Evolutionary conservation across 257 asterid genomes (phyloP), one percentile per base, ranked within the genome.

Genomic region (Marsdenia floribunda): DNA sequence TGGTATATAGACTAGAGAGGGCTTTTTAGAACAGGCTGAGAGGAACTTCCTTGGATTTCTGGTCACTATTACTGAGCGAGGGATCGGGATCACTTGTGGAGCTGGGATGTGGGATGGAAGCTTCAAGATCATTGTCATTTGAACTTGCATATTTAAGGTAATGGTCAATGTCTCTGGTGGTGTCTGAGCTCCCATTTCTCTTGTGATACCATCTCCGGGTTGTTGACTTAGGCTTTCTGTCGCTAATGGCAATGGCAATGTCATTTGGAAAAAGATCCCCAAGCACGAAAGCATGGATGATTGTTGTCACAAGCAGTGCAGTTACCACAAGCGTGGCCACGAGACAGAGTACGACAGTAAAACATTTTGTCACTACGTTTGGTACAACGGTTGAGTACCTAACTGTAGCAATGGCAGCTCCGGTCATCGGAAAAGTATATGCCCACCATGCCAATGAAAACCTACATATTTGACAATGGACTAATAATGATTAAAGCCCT

Each of bases 401-500:
- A 55, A 91, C 84, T 18, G 95, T 89, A 6, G 96, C 96, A 6
- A 88, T 80, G 10, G 90, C 97, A 0, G 91, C 96, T 33, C 93
- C 92, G 0, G 98, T 91, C 98, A 91, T 91, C 0, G 98, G 97
- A 71, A 93, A 91, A 9, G 98, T 93, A 83, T 93, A 93, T 8
- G 96, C 98, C 98, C 98, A 93, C 97, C 98, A 93, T 16, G 93
- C 92, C 75, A 91, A 47, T 14, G 98, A 91, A 72, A 93, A 93
- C 54, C 89, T 89, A 44, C 3, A 11, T 22, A 59, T 10, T 9
- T 37, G 19, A 74, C n/a, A 66, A n/a, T 14, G 11, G 53, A 46
- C 5, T 18, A 64, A 18, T 2, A 29, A 55, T 9, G 33, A 29
- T 44, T 15, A 15, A 19, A 49, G 2, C 2, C n/a, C 24, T 19